Evolutionary conservation across 495 filamentous ascomycete species (phyloP).

Genomic region (Neurospora sp.): DNA sequence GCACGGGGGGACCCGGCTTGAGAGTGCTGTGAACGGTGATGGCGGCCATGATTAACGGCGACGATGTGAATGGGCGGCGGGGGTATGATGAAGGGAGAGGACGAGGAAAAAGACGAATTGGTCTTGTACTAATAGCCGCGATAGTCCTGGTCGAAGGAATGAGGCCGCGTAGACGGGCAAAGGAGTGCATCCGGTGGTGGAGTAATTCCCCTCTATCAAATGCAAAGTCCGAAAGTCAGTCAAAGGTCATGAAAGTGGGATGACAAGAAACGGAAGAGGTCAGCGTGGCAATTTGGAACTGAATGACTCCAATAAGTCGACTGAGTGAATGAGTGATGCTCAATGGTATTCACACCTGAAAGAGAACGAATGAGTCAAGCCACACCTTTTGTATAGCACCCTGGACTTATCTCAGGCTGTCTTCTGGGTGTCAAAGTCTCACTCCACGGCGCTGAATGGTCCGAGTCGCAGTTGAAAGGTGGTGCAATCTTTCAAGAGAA

Average conservation of each 20-base stretch:
- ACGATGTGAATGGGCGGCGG: background rate
- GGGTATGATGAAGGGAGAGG: background rate
- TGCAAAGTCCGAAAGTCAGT: background rate
- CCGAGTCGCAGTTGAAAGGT: background rate
- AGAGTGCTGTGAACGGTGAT: constrained; percentile 70
- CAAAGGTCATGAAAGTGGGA: background rate
- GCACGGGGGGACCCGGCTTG: constrained; percentile 55
- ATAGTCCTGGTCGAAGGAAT: background rate
- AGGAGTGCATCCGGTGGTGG: constrained; percentile 17
- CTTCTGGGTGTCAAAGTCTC: background rate
- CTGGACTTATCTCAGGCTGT: background rate
- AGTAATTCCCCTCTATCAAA: background rate
- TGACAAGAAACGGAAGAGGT: constrained; percentile 4
- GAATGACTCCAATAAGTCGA: background rate
- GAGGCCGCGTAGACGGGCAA: constrained; percentile 9
- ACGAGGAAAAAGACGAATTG: constrained; percentile 8
- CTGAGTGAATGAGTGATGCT: background rate
- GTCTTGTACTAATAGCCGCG: background rate
- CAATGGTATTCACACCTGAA: background rate
- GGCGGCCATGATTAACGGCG: constrained; percentile 29
- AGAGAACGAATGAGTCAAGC: background rate
- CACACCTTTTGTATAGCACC: background rate
- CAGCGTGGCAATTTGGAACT: constrained; percentile 14
- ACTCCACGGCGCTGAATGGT: background rate
- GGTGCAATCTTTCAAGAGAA: background rate